phyloP scores from a whole-genome alignment of 768 basidiomycete species.

The Kwoniella dendrophila region DNA sequence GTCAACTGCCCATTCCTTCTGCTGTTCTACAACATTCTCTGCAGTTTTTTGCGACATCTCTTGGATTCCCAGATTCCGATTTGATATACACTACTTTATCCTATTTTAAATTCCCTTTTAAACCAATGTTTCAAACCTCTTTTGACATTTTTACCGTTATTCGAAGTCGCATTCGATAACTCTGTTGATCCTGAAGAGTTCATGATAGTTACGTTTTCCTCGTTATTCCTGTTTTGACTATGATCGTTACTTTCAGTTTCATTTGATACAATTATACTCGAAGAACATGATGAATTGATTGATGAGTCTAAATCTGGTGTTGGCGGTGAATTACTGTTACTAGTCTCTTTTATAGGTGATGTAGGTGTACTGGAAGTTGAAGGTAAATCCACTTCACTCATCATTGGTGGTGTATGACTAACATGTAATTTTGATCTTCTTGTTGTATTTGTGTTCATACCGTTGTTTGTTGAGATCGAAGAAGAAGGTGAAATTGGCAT shows the following conservation, averaged over 20 bases:
- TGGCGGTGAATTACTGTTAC: constrained; percentile 11
- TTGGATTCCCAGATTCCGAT: too few relatives aligned
- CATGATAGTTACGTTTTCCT: not conserved
- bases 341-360: too few relatives aligned
- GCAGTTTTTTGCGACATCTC: too few relatives aligned
- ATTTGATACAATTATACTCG: constrained; percentile 5
- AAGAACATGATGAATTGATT: constrained; percentile 7
- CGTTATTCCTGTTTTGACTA: not conserved
- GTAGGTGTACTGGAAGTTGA: too few relatives aligned
- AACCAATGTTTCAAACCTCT: constrained; percentile 16
- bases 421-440: constrained; percentile 16
- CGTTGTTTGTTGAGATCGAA: not conserved
- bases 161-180: not conserved
- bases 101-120: constrained; percentile 7
- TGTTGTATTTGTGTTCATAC: not conserved
- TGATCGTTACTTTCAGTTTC: constrained; percentile 9
- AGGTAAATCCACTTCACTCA: constrained; percentile 2
- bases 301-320: constrained; percentile 17
- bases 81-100: too few relatives aligned
- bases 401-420: constrained; percentile 13
- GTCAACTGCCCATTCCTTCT: too few relatives aligned
- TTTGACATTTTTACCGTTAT: not conserved
- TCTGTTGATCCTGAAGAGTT: not conserved
- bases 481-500: constrained; percentile 5
- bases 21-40: too few relatives aligned